These are phyloP conservation scores for Solanum dulcamara DNA, from an alignment of 257 asterid species.

Conservation along the genomic window DNA sequence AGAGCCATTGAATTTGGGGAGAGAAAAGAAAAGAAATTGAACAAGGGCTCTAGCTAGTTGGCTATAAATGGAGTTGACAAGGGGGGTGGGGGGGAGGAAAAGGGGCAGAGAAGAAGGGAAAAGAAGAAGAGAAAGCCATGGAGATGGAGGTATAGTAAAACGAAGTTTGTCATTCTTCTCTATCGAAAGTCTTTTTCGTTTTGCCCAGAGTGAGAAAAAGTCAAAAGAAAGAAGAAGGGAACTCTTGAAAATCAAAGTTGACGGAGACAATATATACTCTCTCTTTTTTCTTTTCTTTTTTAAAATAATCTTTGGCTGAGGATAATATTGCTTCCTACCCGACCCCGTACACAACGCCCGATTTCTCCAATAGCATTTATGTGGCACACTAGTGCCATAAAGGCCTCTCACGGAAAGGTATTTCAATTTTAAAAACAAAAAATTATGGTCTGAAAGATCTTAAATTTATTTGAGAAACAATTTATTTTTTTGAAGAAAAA, in stretches of 20 bases:
- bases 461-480: background rate
- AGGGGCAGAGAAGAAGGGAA: background rate
- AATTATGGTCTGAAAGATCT: background rate
- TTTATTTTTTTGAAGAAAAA: background rate
- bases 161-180: background rate
- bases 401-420: too few species aligned
- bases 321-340: too few species aligned
- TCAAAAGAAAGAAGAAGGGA: conserved; percentile 23
- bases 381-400: too few species aligned
- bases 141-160: background rate
- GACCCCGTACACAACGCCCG: too few species aligned
- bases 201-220: background rate
- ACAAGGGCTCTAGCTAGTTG: background rate
- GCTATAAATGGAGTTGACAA: background rate
- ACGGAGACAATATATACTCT: too few species aligned
- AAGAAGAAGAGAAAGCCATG: background rate
- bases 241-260: too few species aligned
- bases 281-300: too few species aligned
- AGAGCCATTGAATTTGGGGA: background rate
- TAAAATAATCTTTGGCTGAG: too few species aligned
- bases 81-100: background rate
- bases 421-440: background rate
- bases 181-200: background rate
- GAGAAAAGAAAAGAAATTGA: background rate
- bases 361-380: too few species aligned